A percentile compares a stretch with the other conserved stretches of the same genome.
phyloP scores from a whole-genome alignment of 306 rosid genomes.

The Cyclanthera cordifolia region DNA sequence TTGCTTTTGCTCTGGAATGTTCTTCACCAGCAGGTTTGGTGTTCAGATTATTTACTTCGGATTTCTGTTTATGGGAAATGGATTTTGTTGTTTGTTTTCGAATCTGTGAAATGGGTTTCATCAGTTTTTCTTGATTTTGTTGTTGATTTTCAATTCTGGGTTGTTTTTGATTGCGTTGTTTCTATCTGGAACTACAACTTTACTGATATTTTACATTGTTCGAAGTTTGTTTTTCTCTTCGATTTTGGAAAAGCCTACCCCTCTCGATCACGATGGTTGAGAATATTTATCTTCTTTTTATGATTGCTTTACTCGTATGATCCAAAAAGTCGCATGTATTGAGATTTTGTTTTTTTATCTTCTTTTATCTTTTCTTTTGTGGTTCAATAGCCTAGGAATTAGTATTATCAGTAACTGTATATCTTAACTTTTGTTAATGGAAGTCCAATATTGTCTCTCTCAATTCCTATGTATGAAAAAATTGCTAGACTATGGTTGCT shows the following conservation, averaged over 20 bases:
- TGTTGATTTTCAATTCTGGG: not conserved
- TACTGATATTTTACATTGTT: not conserved
- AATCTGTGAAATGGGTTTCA: no score
- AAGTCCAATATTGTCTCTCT: not conserved
- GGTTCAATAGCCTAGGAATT: not conserved
- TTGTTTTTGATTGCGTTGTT: not conserved
- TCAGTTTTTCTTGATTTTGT: no score
- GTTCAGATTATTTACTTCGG: not conserved
- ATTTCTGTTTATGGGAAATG: not conserved
- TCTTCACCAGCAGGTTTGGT: conserved; percentile 71
- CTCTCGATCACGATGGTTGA: not conserved
- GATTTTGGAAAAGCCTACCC: not conserved
- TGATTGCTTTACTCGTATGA: not conserved
- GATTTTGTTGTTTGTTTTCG: not conserved
- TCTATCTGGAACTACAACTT: not conserved
- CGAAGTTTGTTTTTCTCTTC: not conserved
- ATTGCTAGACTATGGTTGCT: not conserved
- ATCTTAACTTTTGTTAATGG: not conserved
- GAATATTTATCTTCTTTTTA: conserved; percentile 4
- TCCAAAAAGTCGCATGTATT: conserved; percentile 4
- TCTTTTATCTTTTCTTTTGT: not conserved
- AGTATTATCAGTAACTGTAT: not conserved
- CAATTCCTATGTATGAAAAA: not conserved
- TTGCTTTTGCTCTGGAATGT: conserved; percentile 79
- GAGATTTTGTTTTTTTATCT: conserved; percentile 3